Evolutionary conservation across 2,329 filamentous ascomycete species (phyloP), one percentile per base, ranked within the genome.

Genomic region (Pleoardoris graminearum): DNA sequence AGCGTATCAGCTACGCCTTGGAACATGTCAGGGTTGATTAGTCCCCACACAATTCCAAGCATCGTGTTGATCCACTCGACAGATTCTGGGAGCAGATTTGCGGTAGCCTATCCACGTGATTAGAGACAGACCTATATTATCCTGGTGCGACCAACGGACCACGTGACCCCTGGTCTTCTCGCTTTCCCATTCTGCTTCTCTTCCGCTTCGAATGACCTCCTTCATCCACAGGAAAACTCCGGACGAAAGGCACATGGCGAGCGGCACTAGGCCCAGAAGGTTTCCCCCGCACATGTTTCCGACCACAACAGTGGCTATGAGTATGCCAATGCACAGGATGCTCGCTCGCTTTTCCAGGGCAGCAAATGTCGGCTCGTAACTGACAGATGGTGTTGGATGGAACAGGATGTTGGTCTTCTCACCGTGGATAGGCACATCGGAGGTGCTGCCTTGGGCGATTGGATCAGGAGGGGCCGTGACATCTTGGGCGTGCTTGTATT

Each of bases 331-430:
- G 60, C 88, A 89, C 4, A 97, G 75, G 0, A 84, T 77, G 39
- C 84, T 85, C n/a, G 88, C 89, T 8, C 87, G 84, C 59, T 84
- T 83, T 75, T 97, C 91, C 52, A 97, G 74, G 11, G 83, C 75
- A 17, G 80, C 83, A 70, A 89, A 97, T 82, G 91, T 96, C 4
- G 92, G 91, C 72, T 96, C 90, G 68, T 91, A 96, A 76, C 87
- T 91, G 60, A 96, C 83, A 0, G 88, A 89, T 0, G 93, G 93
- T 0, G 93, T 97, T 14, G 94, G 93, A 73, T 97, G 93, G 74
- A 97, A 97, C 25, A 97, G 82, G 16, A 97, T 87, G 57, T 96
- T 97, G 3, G 94, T 97, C 81, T 94, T 97, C 70, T 97, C 93
- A 65, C 92, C 93, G 68, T 92, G 89, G 53, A 97, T 96, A 3